Percentiles rank a stretch among this genome's conserved stretches.
These are phyloP conservation scores for Fraxinus cuspidata DNA, from an alignment of 257 asterid genomes.

Conservation along the genomic window DNA sequence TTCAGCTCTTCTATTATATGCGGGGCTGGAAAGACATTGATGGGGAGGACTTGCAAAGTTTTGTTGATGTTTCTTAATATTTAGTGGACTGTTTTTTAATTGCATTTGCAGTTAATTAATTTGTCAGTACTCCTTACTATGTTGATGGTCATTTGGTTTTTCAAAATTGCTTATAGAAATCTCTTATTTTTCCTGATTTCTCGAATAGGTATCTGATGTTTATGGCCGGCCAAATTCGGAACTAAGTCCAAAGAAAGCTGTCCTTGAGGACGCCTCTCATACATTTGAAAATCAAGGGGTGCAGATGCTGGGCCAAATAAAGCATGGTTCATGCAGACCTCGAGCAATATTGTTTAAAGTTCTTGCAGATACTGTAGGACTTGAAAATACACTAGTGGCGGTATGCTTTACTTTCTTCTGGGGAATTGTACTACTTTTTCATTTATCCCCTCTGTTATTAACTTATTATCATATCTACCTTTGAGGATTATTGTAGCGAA, in stretches of 20 bases:
- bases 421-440: not conserved
- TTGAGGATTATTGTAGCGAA: slow-evolving; percentile 11
- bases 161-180: slow-evolving; percentile 15
- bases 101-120: slow-evolving; percentile 15
- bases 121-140: slow-evolving; percentile 19
- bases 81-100: slow-evolving; percentile 3
- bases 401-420: slow-evolving; percentile 46
- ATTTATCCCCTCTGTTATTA: slow-evolving; percentile 13
- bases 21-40: slow-evolving; percentile 10
- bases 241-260: slow-evolving; percentile 69
- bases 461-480: slow-evolving; percentile 15
- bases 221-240: slow-evolving; percentile 80
- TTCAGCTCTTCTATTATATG: not conserved
- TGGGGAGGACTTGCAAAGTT: slow-evolving; percentile 6
- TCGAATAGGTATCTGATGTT: slow-evolving; percentile 80
- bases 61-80: slow-evolving; percentile 13
- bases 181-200: slow-evolving; percentile 32
- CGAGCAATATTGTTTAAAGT: slow-evolving; percentile 93
- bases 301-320: slow-evolving; percentile 91
- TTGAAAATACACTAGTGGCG: slow-evolving; percentile 88
- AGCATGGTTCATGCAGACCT: slow-evolving; percentile 90
- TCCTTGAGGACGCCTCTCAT: slow-evolving; percentile 64
- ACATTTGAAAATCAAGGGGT: slow-evolving; percentile 61
- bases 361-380: slow-evolving; percentile 97
- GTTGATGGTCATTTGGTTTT: slow-evolving; percentile 21